A percentile compares a stretch with the other conserved stretches of the same genome.
Evolutionary conservation across 2,329 filamentous ascomycete species (phyloP).

Genomic region (Penicillium sp.): DNA sequence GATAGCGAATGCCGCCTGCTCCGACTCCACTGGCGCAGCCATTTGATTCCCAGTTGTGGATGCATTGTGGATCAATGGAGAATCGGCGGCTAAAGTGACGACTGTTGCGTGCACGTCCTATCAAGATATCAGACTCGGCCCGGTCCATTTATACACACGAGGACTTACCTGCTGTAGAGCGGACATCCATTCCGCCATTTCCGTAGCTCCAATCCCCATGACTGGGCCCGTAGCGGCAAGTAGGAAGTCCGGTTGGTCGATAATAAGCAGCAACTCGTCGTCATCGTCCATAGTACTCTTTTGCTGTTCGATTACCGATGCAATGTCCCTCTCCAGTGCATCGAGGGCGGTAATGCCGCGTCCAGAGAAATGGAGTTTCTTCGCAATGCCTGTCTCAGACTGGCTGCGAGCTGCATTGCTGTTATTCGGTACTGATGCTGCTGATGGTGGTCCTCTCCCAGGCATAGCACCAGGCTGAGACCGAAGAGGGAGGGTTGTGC

Average conservation of each 20-base stretch:
- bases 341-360: constrained; percentile 32
- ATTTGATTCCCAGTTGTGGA: constrained; percentile 42
- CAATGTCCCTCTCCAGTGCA: constrained; percentile 35
- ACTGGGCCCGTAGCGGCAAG: constrained; percentile 58
- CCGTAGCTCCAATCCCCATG: constrained; percentile 41
- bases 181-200: constrained; percentile 58
- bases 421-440: constrained; percentile 4
- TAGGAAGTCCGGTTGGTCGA: constrained; percentile 66
- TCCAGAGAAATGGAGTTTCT: constrained; percentile 31
- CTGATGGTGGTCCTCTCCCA: constrained; percentile 15
- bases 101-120: constrained; percentile 65
- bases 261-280: constrained; percentile 54
- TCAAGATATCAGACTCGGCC: constrained; percentile 4
- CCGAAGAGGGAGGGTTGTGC: constrained; percentile 30
- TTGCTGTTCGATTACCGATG: constrained; percentile 32
- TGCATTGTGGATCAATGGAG: constrained; percentile 61
- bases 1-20: constrained; percentile 69
- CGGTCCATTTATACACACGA: not conserved
- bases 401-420: constrained; percentile 15
- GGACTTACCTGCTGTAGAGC: constrained; percentile 62
- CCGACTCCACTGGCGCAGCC: constrained; percentile 64
- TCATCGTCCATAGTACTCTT: constrained; percentile 26
- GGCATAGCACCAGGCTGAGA: constrained; percentile 24
- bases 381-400: constrained; percentile 21
- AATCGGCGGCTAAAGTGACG: constrained; percentile 69